Conservation (phyloP, 441 rosid species). For the Populus hybrid region DNA sequence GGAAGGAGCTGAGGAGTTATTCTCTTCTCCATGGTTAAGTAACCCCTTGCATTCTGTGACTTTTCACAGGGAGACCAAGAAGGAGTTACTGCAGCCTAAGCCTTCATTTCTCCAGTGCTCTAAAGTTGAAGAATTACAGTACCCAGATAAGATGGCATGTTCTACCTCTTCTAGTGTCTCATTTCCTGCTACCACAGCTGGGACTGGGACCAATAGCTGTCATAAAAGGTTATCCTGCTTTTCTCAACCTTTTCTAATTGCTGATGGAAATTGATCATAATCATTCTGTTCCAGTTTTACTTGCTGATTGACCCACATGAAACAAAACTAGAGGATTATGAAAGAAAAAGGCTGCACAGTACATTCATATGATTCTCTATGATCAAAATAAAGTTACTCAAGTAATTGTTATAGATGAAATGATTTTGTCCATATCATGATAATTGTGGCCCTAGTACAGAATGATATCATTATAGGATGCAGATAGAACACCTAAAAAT, state of each 20-base stretch:
- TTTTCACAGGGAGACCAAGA: neutral
- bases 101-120: conserved; percentile 12
- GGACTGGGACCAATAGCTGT: conserved; percentile 36
- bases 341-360: too few species aligned
- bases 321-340: neutral
- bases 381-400: too few species aligned
- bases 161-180: conserved; percentile 15
- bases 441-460: too few species aligned
- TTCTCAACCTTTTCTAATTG: conserved; percentile 9
- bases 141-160: conserved; percentile 33
- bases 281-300: neutral
- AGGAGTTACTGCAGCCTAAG: neutral
- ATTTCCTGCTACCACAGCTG: conserved; percentile 31
- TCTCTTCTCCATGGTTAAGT: conserved; percentile 33
- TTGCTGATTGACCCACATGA: neutral
- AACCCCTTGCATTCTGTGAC: neutral
- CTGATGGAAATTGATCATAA: neutral
- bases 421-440: too few species aligned
- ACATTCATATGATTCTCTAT: too few species aligned
- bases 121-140: conserved; percentile 21
- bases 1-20: conserved; percentile 30
- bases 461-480: too few species aligned
- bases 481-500: too few species aligned
- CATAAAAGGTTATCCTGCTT: conserved; percentile 59
- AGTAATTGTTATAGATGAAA: too few species aligned